A percentile compares a stretch with the other conserved stretches of the same genome.
These are phyloP conservation scores for Litchi chinensis DNA, from an alignment of 345 rosid genomes.

Conservation along the genomic window DNA sequence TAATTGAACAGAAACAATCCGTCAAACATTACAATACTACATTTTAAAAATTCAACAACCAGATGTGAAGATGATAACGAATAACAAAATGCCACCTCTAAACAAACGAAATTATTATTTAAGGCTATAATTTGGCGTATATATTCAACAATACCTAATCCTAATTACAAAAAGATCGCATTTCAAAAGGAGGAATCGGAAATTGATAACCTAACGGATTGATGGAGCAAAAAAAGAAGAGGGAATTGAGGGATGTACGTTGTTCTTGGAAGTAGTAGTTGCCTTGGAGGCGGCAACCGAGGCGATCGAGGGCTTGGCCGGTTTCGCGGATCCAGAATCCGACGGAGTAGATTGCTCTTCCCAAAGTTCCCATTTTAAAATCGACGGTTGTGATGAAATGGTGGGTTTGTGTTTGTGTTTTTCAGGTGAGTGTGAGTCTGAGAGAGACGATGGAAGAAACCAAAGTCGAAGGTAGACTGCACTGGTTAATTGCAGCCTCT, in stretches of 20 bases:
- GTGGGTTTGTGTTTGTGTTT: not conserved
- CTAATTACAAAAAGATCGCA: not conserved
- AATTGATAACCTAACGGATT: not conserved
- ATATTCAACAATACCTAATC: not conserved
- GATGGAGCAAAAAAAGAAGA: not conserved
- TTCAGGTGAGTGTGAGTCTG: not conserved
- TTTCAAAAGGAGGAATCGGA: not conserved
- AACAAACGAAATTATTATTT: not conserved
- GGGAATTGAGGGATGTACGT: slow-evolving; percentile 31
- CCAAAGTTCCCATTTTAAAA: slow-evolving; percentile 66
- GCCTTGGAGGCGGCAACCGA: slow-evolving; percentile 92
- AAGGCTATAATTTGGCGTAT: not conserved
- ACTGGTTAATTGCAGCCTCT: not conserved
- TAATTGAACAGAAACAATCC: not conserved
- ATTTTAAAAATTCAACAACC: not conserved
- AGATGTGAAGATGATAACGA: not conserved
- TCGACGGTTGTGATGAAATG: not conserved
- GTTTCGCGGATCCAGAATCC: slow-evolving; percentile 98
- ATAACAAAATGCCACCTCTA: not conserved
- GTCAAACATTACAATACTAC: not conserved
- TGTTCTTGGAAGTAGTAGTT: slow-evolving; percentile 75
- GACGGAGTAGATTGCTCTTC: slow-evolving; percentile 73
- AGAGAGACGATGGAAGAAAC: not conserved
- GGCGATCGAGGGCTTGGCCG: slow-evolving; percentile 96
- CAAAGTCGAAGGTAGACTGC: not conserved